A percentile compares a stretch with the other conserved stretches of the same genome.
Evolutionary conservation across 2,329 filamentous ascomycete genomes (phyloP).

Genomic region (Bipolaris cookei): DNA sequence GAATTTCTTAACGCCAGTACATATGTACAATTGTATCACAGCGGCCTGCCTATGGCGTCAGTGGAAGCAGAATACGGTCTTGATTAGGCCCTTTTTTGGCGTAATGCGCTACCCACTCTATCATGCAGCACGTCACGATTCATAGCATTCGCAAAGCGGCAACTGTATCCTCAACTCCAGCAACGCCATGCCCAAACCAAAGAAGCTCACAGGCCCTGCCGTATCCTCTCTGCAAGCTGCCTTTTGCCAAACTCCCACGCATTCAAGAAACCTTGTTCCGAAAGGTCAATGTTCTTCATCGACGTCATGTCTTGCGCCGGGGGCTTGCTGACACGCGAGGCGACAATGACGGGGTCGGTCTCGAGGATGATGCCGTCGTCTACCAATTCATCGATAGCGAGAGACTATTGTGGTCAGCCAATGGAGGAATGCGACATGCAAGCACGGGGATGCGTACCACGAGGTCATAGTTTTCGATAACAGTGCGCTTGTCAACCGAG

Average conservation of each 20-base stretch:
- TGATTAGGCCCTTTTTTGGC: constrained; percentile 9
- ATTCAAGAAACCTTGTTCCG: constrained; percentile 94
- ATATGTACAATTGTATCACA: neutral
- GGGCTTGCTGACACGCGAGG: constrained; percentile 88
- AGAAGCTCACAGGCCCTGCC: constrained; percentile 65
- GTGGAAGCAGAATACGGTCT: constrained; percentile 12
- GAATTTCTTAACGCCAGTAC: neutral
- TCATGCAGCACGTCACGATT: constrained; percentile 12
- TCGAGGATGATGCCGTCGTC: constrained; percentile 86
- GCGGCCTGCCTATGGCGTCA: constrained; percentile 4
- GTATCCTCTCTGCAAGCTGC: constrained; percentile 87
- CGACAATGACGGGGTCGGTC: constrained; percentile 93
- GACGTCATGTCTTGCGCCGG: constrained; percentile 86
- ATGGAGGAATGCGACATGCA: neutral
- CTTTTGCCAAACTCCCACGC: constrained; percentile 91
- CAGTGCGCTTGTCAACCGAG: constrained; percentile 95
- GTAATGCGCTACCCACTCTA: constrained; percentile 18
- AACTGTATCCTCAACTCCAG: constrained; percentile 31
- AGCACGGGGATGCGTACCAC: constrained; percentile 56
- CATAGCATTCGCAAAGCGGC: constrained; percentile 27
- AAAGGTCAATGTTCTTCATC: constrained; percentile 92
- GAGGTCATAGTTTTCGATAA: constrained; percentile 98
- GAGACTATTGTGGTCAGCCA: constrained; percentile 80
- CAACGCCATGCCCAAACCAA: constrained; percentile 38
- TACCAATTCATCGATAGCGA: constrained; percentile 84